Conservation (phyloP, 2,329 filamentous ascomycete species). For the Cercospora sojina region DNA sequence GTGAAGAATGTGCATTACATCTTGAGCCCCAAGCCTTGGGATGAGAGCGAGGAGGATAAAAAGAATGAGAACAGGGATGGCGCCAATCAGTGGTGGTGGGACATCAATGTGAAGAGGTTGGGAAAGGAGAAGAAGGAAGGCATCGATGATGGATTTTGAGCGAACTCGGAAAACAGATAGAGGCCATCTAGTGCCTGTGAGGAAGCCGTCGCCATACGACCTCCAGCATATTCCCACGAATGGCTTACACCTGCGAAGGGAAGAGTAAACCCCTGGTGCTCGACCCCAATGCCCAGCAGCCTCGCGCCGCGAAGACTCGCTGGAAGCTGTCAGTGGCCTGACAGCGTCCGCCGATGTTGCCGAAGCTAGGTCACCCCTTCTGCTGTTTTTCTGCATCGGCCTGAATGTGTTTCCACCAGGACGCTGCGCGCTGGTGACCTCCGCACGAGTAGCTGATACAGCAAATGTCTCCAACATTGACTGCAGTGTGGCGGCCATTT, state of each 20-base stretch:
- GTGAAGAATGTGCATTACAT: conserved; percentile 66
- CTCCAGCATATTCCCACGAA: background rate
- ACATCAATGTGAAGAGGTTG: conserved; percentile 51
- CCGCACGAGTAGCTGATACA: background rate
- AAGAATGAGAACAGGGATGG: conserved; percentile 46
- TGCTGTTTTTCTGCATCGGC: background rate
- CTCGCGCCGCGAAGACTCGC: background rate
- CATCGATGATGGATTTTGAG: conserved; percentile 54
- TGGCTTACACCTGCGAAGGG: background rate
- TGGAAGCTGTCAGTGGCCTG: background rate
- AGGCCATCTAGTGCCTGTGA: background rate
- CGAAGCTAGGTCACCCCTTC: background rate
- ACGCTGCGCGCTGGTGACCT: background rate
- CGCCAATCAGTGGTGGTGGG: conserved; percentile 60
- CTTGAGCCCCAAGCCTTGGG: conserved; percentile 63
- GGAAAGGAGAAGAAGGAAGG: conserved; percentile 49
- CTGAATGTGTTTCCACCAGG: background rate
- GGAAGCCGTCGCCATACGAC: background rate
- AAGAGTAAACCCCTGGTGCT: background rate
- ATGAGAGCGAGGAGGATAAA: conserved; percentile 49
- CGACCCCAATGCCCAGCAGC: background rate
- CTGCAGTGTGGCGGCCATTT: background rate
- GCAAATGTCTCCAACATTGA: background rate
- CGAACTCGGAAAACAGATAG: background rate
- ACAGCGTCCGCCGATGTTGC: background rate